These are phyloP conservation scores for Apiosordaria backusii DNA, from an alignment of 495 filamentous ascomycete genomes.

Conservation along the genomic window DNA sequence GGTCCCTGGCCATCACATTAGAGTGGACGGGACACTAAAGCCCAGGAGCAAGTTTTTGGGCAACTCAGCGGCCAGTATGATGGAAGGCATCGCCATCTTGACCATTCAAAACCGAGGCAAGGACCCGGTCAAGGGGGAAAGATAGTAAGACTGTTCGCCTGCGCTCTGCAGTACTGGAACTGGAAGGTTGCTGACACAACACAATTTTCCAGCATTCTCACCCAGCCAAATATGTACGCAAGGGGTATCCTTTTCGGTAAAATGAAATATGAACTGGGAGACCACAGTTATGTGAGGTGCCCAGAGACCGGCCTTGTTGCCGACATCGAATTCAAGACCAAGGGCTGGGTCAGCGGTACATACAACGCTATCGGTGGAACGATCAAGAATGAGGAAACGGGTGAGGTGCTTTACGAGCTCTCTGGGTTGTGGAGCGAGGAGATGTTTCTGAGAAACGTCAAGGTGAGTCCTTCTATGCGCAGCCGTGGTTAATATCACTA, in stretches of 20 bases:
- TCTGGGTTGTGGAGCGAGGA: slow-evolving; percentile 92
- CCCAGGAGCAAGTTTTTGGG: slow-evolving; percentile 95
- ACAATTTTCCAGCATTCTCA: slow-evolving; percentile 60
- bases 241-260: slow-evolving; percentile 96
- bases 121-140: slow-evolving; percentile 64
- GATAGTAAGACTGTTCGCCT: slow-evolving; percentile 66
- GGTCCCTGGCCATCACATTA: slow-evolving; percentile 89
- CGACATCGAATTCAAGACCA: slow-evolving; percentile 97
- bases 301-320: slow-evolving; percentile 81
- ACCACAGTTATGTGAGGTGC: slow-evolving; percentile 92
- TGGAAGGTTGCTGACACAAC: slow-evolving; percentile 10
- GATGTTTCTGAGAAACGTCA: slow-evolving; percentile 81
- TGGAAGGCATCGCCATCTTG: slow-evolving; percentile 92
- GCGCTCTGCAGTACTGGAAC: neutral
- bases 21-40: slow-evolving; percentile 93
- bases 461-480: slow-evolving; percentile 50
- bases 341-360: slow-evolving; percentile 93
- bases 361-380: slow-evolving; percentile 94
- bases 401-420: slow-evolving; percentile 82
- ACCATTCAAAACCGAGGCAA: slow-evolving; percentile 73
- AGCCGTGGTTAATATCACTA: slow-evolving; percentile 1
- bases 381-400: slow-evolving; percentile 86
- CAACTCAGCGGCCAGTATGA: slow-evolving; percentile 96
- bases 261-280: slow-evolving; percentile 99
- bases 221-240: slow-evolving; percentile 99